Percentiles rank a stretch among this genome's conserved stretches.
phyloP scores from a whole-genome alignment of 306 rosid species.

The Castanopsis chinensis region DNA sequence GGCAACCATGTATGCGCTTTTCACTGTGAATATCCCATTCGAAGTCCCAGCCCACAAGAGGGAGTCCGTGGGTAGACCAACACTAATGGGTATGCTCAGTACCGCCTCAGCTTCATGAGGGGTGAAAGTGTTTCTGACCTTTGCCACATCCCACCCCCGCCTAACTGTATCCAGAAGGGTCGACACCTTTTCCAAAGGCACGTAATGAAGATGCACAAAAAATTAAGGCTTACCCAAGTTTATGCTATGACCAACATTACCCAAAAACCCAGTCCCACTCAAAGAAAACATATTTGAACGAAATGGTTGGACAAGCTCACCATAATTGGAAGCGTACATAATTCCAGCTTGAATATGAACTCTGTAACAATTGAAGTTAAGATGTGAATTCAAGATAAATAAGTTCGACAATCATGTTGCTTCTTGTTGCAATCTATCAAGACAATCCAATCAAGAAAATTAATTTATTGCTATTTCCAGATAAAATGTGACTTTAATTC shows the following conservation, averaged over 20 bases:
- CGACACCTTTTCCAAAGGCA: not conserved
- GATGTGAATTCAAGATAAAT: constrained; percentile 39
- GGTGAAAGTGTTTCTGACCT: no score
- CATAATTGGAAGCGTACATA: constrained; percentile 60
- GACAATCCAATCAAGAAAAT: not conserved
- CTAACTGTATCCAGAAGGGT: no score
- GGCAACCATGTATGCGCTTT: no score
- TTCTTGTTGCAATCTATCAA: not conserved
- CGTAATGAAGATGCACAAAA: not conserved
- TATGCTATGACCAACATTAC: no score
- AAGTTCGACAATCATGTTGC: not conserved
- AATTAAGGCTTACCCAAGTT: no score
- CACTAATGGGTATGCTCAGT: no score
- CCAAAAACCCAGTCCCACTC: constrained; percentile 74
- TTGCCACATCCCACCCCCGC: no score
- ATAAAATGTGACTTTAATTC: not conserved
- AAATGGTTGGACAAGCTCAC: constrained; percentile 48
- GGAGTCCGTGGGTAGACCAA: no score
- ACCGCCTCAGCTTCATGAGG: no score
- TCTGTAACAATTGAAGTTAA: constrained; percentile 62
- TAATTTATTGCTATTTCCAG: not conserved
- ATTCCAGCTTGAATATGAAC: constrained; percentile 87
- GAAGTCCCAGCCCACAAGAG: no score
- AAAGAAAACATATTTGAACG: constrained; percentile 76
- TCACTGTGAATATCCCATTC: no score